phyloP scores from a whole-genome alignment of 1,284 basidiomycete genomes.

The Gymnopus androsaceus region DNA sequence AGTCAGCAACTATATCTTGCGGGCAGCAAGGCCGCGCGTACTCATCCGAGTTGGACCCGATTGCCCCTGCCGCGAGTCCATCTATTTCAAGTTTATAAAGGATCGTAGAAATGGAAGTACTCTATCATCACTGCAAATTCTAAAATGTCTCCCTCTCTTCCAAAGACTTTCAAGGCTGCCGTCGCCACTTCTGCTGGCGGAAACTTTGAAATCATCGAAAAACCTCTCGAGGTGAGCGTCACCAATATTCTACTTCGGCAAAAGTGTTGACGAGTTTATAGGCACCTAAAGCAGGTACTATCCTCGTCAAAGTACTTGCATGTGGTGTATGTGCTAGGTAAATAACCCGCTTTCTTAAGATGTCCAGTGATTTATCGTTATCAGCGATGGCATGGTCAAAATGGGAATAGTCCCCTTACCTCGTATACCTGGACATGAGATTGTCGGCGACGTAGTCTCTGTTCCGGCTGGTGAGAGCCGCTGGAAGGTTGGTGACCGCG shows the following conservation, averaged over 20 bases:
- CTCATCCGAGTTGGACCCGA: too few species aligned
- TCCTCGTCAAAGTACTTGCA: conserved; percentile 4
- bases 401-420: not conserved
- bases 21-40: too few species aligned
- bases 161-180: conserved; percentile 3
- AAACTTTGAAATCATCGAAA: conserved; percentile 4
- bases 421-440: not conserved
- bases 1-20: too few species aligned
- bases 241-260: not conserved
- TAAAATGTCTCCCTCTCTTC: too few species aligned
- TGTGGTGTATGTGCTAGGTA: conserved; percentile 8
- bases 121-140: too few species aligned
- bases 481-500: conserved; percentile 3
- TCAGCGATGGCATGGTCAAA: conserved; percentile 1
- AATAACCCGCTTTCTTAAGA: not conserved
- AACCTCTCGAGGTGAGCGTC: not conserved
- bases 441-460: not conserved
- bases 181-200: not conserved
- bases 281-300: not conserved
- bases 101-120: too few species aligned
- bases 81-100: too few species aligned
- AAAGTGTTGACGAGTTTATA: not conserved
- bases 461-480: not conserved
- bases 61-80: too few species aligned
- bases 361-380: not conserved